Conservation (phyloP, 2,329 filamentous ascomycete genomes). For the Epichloe baconii region DNA sequence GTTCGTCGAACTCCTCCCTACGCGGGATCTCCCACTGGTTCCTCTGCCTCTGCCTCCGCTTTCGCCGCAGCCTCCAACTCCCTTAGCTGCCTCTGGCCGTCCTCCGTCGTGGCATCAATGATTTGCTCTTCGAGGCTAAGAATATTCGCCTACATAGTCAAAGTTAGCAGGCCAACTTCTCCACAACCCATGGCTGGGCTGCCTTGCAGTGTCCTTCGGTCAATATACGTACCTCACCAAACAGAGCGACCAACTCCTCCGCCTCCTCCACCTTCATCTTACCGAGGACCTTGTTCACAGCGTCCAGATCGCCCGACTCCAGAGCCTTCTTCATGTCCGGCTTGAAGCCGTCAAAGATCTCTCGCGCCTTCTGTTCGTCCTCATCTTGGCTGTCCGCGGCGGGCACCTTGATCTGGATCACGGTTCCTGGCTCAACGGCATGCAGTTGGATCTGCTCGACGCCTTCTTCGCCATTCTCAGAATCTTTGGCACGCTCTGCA, state of each 20-base stretch:
- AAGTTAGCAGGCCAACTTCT: not conserved
- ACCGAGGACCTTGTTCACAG: conserved; percentile 46
- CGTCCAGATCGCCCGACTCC: conserved; percentile 74
- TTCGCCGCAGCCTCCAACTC: conserved; percentile 49
- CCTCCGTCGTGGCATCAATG: conserved; percentile 86
- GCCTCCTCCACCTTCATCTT: conserved; percentile 83
- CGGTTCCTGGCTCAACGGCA: conserved; percentile 83
- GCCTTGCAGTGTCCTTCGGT: not conserved
- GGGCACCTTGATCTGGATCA: conserved; percentile 80
- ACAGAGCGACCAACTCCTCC: conserved; percentile 67
- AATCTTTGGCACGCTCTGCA: conserved; percentile 37
- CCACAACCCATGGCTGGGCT: not conserved
- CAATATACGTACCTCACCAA: conserved; percentile 48
- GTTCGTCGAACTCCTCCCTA: not conserved
- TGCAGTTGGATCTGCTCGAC: conserved; percentile 97
- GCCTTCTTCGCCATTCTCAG: conserved; percentile 23
- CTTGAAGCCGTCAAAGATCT: conserved; percentile 73
- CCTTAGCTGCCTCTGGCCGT: conserved; percentile 65
- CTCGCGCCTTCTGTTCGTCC: conserved; percentile 48
- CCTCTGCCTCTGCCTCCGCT: conserved; percentile 11
- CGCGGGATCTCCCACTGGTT: conserved; percentile 4
- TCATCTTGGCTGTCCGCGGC: conserved; percentile 53
- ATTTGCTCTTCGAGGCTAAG: conserved; percentile 85
- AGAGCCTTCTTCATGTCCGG: conserved; percentile 71
- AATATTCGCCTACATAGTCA: conserved; percentile 53